Evolutionary conservation across 2,329 filamentous ascomycete genomes (phyloP).

Genomic region (Trichothecium roseum): DNA sequence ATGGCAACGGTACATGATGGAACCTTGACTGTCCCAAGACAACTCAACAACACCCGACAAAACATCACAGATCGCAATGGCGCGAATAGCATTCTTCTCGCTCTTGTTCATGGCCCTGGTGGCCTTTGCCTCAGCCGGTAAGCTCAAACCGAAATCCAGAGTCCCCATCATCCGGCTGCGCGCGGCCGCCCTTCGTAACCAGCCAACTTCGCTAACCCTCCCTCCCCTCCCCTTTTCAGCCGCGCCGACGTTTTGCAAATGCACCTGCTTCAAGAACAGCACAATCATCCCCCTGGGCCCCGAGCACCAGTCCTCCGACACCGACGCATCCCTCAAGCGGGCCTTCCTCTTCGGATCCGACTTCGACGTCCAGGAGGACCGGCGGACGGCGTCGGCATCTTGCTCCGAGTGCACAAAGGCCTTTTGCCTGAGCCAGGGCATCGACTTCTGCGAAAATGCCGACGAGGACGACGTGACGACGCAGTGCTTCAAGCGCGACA

Average conservation of each 20-base stretch:
- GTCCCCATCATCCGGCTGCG: background rate
- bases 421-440: constrained; percentile 49
- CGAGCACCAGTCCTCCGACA: constrained; percentile 18
- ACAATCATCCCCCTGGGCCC: constrained; percentile 54
- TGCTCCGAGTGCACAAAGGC: constrained; percentile 55
- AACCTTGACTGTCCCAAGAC: no score
- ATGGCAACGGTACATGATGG: no score
- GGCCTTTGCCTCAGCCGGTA: constrained; percentile 23
- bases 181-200: background rate
- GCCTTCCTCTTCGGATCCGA: constrained; percentile 4
- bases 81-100: constrained; percentile 24
- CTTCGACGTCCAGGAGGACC: constrained; percentile 5
- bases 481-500: constrained; percentile 57
- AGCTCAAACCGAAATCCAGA: constrained; percentile 23
- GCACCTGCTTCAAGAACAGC: constrained; percentile 60
- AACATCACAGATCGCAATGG: no score
- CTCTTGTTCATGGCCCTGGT: constrained; percentile 25
- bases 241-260: constrained; percentile 58
- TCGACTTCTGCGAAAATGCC: constrained; percentile 53
- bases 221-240: constrained; percentile 24
- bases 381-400: constrained; percentile 19
- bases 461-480: constrained; percentile 52
- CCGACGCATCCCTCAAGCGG: constrained; percentile 9
- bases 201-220: background rate
- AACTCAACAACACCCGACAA: no score